Conservation (phyloP, 179 eudicot genomes). For the Carnegiea gigantea region DNA sequence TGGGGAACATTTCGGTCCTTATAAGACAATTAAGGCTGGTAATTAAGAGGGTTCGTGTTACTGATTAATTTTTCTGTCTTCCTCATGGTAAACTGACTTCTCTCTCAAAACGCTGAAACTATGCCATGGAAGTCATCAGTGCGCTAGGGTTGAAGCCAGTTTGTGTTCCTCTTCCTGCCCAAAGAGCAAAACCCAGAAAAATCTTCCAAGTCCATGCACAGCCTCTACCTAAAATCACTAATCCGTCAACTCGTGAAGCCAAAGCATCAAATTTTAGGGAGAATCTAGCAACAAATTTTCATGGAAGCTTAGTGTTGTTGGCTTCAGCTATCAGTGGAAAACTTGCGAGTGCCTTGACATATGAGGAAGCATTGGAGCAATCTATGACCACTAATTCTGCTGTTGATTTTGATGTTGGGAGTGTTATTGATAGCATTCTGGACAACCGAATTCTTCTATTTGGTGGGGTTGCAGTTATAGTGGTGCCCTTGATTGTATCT, state of each 20-base stretch:
- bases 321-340: constrained; percentile 55
- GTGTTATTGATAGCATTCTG: constrained; percentile 48
- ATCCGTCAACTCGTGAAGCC: constrained; percentile 19
- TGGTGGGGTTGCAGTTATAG: constrained; percentile 71
- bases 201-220: constrained; percentile 28
- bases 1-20: background rate
- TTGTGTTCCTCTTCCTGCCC: constrained; percentile 63
- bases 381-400: constrained; percentile 39
- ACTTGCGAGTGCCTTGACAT: constrained; percentile 66
- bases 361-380: constrained; percentile 80
- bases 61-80: background rate
- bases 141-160: constrained; percentile 70
- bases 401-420: constrained; percentile 63
- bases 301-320: constrained; percentile 51
- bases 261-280: constrained; percentile 32
- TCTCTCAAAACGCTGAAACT: constrained; percentile 13
- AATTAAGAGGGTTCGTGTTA: background rate
- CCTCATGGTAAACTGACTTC: constrained; percentile 18
- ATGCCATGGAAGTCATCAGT: constrained; percentile 86
- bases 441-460: constrained; percentile 60
- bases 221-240: constrained; percentile 38
- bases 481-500: constrained; percentile 67
- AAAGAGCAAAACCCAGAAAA: constrained; percentile 67
- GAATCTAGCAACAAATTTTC: constrained; percentile 35
- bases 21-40: background rate